These are phyloP conservation scores for Orbilia brochopaga DNA, from an alignment of 2,329 filamentous ascomycete species.

Conservation along the genomic window DNA sequence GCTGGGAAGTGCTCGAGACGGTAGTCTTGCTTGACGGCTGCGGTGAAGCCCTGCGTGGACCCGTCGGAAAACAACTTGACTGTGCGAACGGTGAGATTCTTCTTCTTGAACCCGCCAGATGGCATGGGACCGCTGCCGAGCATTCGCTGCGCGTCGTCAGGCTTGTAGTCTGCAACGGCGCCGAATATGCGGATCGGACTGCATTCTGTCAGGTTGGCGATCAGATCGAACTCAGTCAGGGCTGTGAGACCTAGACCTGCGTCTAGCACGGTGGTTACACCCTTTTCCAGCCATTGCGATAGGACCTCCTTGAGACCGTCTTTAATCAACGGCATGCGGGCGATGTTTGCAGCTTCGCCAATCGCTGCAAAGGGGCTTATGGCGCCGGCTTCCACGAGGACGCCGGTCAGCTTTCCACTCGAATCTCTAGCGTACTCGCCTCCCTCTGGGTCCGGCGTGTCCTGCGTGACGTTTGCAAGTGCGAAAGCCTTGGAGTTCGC, in stretches of 20 bases:
- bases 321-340: not conserved
- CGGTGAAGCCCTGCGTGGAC: constrained; percentile 42
- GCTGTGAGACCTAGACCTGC: constrained; percentile 20
- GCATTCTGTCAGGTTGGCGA: constrained; percentile 26
- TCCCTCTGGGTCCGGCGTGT: constrained; percentile 24
- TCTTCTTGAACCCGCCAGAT: constrained; percentile 19
- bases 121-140: constrained; percentile 26
- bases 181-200: constrained; percentile 28
- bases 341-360: constrained; percentile 11
- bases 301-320: constrained; percentile 15
- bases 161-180: constrained; percentile 26
- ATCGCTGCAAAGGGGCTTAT: constrained; percentile 13
- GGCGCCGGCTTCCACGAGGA: constrained; percentile 35
- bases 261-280: constrained; percentile 37
- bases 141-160: constrained; percentile 24
- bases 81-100: constrained; percentile 22
- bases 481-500: constrained; percentile 31
- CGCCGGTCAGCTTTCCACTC: constrained; percentile 30
- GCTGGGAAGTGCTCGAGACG: constrained; percentile 21
- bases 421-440: constrained; percentile 34
- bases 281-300: constrained; percentile 28
- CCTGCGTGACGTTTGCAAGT: constrained; percentile 18
- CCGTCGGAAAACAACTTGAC: constrained; percentile 41
- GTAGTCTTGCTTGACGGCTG: constrained; percentile 27
- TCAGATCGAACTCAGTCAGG: constrained; percentile 7